Percentiles rank a stretch among this genome's conserved stretches.
These are phyloP conservation scores for Fusarium chaquense DNA, from an alignment of 2,329 filamentous ascomycete species.

Conservation along the genomic window DNA sequence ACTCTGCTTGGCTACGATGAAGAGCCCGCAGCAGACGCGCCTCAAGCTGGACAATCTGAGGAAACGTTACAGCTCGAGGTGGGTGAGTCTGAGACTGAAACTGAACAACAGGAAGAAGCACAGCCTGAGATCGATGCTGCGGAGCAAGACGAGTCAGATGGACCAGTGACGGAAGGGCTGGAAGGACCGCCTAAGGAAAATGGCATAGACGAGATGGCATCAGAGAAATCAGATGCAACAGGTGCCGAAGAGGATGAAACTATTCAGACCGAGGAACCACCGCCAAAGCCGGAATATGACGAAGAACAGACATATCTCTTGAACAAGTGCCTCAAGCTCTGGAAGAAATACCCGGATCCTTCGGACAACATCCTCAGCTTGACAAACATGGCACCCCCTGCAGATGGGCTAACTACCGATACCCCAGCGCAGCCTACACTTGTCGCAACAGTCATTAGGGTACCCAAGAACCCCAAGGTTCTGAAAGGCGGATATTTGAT, in stretches of 20 bases:
- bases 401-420: slow-evolving; percentile 67
- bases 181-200: not conserved
- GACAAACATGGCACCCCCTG: slow-evolving; percentile 75
- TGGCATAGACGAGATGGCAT: slow-evolving; percentile 31
- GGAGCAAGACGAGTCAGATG: not conserved
- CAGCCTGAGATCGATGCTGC: not conserved
- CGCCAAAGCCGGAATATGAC: slow-evolving; percentile 57
- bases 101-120: not conserved
- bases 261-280: slow-evolving; percentile 43
- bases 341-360: slow-evolving; percentile 71
- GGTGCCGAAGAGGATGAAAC: slow-evolving; percentile 35
- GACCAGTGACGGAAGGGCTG: not conserved
- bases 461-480: slow-evolving; percentile 83
- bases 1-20: slow-evolving; percentile 52
- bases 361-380: slow-evolving; percentile 67
- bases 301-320: slow-evolving; percentile 62
- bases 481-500: slow-evolving; percentile 91
- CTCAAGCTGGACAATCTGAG: not conserved
- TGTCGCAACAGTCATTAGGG: slow-evolving; percentile 79
- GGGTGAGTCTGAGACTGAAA: slow-evolving; percentile 26
- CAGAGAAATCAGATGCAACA: slow-evolving; percentile 28
- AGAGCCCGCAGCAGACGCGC: slow-evolving; percentile 14
- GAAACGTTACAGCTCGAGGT: slow-evolving; percentile 37
- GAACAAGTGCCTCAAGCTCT: slow-evolving; percentile 71
- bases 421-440: slow-evolving; percentile 70